Evolutionary conservation across 2,329 filamentous ascomycete species (phyloP).

Genomic region (Passalora sequoiae): DNA sequence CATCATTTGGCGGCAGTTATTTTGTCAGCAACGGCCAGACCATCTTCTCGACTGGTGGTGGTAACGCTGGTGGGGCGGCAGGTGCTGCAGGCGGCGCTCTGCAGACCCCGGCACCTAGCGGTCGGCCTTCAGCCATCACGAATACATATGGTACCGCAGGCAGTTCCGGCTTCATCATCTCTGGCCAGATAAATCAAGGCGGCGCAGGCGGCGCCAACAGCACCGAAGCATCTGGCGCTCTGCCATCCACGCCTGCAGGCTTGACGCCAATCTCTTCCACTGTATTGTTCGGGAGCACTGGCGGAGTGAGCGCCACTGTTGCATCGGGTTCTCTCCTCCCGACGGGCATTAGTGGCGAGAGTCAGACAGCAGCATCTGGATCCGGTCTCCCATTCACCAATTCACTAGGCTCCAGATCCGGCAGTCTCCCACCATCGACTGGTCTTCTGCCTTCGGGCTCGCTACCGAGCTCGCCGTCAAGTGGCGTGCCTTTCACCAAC

Average conservation of each 20-base stretch:
- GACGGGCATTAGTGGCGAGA: neutral
- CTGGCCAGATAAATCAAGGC: conserved; percentile 11
- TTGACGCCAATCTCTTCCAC: conserved; percentile 12
- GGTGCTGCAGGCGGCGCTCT: conserved; percentile 13
- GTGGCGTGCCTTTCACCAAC: conserved; percentile 5
- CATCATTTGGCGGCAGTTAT: conserved; percentile 17
- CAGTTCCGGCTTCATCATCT: conserved; percentile 21
- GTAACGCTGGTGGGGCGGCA: conserved; percentile 11
- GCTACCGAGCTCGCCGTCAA: conserved; percentile 1
- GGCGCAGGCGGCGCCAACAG: conserved; percentile 17
- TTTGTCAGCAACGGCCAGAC: conserved; percentile 16
- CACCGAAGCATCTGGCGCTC: conserved; percentile 12
- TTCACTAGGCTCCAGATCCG: conserved; percentile 5
- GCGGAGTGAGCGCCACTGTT: conserved; percentile 1
- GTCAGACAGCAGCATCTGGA: neutral
- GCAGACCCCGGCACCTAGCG: conserved; percentile 14
- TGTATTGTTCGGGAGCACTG: conserved; percentile 6
- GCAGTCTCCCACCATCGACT: neutral
- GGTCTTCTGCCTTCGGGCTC: neutral
- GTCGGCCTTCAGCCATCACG: conserved; percentile 13
- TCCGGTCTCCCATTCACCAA: conserved; percentile 10
- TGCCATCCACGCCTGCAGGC: neutral
- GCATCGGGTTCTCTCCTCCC: conserved; percentile 1
- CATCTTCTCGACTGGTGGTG: conserved; percentile 9
- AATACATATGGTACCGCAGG: conserved; percentile 21